A percentile compares a stretch with the other conserved stretches of the same genome.
Conservation (phyloP, 768 basidiomycete species). For the Psilocybe tampanensis region DNA sequence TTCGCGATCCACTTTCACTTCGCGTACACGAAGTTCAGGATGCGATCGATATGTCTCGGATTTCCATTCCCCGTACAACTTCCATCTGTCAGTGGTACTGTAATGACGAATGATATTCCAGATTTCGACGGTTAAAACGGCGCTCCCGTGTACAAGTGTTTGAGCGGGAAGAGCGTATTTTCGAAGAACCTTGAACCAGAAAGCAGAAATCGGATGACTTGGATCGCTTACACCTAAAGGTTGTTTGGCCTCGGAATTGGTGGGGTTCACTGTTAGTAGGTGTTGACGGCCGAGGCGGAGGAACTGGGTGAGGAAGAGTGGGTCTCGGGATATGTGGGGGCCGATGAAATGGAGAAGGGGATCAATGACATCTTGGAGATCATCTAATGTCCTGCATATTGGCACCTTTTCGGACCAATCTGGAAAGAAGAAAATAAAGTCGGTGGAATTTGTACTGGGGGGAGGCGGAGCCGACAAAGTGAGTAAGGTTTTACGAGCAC, state of each 20-base stretch:
- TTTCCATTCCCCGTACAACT: slow-evolving; percentile 96
- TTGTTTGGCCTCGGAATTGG: slow-evolving; percentile 66
- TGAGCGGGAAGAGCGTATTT: slow-evolving; percentile 85
- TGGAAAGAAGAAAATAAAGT: slow-evolving; percentile 91
- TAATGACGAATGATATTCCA: slow-evolving; percentile 89
- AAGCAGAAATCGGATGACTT: slow-evolving; percentile 62
- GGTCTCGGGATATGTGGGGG: slow-evolving; percentile 78
- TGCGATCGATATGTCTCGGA: slow-evolving; percentile 68
- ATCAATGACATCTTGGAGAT: slow-evolving; percentile 75
- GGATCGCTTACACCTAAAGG: slow-evolving; percentile 54
- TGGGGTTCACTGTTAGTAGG: slow-evolving; percentile 51
- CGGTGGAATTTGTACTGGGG: slow-evolving; percentile 69
- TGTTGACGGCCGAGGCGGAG: slow-evolving; percentile 75
- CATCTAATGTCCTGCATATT: slow-evolving; percentile 61
- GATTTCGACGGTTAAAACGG: slow-evolving; percentile 87
- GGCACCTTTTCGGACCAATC: slow-evolving; percentile 78
- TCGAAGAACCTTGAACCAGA: slow-evolving; percentile 86
- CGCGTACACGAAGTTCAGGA: slow-evolving; percentile 77
- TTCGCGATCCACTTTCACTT: slow-evolving; percentile 84
- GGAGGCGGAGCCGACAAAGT: slow-evolving; percentile 82
- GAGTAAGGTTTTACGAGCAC: slow-evolving; percentile 64
- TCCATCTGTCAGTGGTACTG: slow-evolving; percentile 82
- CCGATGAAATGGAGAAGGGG: slow-evolving; percentile 82
- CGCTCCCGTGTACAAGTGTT: slow-evolving; percentile 82
- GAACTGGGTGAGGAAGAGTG: slow-evolving; percentile 77